phyloP scores from a whole-genome alignment of 164 flowering plant genomes.

The Magnolia changhungtana region DNA sequence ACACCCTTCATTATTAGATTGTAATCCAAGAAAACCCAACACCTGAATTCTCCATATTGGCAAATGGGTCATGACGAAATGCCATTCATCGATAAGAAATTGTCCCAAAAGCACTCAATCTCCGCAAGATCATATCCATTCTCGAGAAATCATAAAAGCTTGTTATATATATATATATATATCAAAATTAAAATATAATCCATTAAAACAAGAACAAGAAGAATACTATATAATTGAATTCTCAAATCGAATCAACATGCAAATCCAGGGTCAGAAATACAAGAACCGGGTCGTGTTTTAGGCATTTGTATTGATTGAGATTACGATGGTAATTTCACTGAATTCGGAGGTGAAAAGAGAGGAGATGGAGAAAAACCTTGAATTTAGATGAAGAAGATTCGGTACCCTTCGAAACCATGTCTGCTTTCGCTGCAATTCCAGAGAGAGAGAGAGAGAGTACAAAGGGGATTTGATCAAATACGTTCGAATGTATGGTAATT shows the following conservation, averaged over 20 bases:
- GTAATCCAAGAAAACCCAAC: too few species aligned
- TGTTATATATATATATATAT: neutral
- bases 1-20: neutral
- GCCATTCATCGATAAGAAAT: too few species aligned
- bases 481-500: neutral
- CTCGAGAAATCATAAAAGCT: neutral
- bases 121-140: neutral
- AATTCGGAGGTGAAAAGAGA: neutral
- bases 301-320: neutral
- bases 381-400: slow-evolving; percentile 1
- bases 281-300: neutral
- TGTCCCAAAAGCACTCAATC: neutral
- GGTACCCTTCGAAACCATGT: neutral
- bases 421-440: neutral
- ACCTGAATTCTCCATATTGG: too few species aligned
- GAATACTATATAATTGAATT: neutral
- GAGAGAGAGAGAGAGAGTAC: neutral
- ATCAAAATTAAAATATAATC: neutral
- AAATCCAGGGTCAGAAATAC: neutral
- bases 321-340: neutral
- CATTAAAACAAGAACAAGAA: neutral
- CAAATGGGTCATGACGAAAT: too few species aligned
- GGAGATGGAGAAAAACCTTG: neutral
- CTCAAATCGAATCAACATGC: neutral
- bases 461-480: neutral